phyloP scores from a whole-genome alignment of 2,329 filamentous ascomycete species.

The Aureobasidium sp. region DNA sequence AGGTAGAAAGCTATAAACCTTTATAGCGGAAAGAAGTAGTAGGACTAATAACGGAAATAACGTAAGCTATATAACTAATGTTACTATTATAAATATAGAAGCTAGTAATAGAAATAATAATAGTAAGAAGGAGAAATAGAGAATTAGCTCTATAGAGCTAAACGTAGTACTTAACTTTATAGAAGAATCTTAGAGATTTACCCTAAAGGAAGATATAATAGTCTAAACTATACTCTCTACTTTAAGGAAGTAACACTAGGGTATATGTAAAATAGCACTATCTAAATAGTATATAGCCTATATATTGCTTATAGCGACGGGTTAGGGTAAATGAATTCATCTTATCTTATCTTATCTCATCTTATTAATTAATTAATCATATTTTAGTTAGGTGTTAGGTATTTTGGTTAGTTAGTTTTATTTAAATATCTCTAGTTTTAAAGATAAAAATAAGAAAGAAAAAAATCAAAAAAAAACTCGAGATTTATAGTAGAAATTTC shows the following conservation, averaged over 20 bases:
- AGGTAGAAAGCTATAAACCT: too few relatives aligned
- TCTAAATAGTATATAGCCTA: not conserved
- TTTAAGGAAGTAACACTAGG: not conserved
- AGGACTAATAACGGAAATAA: too few relatives aligned
- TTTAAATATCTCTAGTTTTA: not conserved
- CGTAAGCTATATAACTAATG: not conserved
- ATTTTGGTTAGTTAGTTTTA: too few relatives aligned
- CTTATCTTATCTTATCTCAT: not conserved
- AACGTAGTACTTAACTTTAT: not conserved
- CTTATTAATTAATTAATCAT: too few relatives aligned
- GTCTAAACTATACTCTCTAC: not conserved
- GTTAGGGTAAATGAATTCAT: not conserved
- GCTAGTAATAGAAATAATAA: not conserved
- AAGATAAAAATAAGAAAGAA: not conserved
- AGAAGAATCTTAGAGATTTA: not conserved
- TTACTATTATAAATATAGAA: not conserved
- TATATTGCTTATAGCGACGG: not conserved
- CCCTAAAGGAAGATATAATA: not conserved
- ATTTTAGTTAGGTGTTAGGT: too few relatives aligned
- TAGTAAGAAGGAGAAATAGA: not conserved
- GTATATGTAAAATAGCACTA: not conserved
- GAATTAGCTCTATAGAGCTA: not conserved
- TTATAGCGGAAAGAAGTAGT: too few relatives aligned
- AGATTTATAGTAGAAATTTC: not conserved
- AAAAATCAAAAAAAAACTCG: not conserved